These are phyloP conservation scores for Venturia nashicola DNA, from an alignment of 2,329 filamentous ascomycete species.

Conservation along the genomic window DNA sequence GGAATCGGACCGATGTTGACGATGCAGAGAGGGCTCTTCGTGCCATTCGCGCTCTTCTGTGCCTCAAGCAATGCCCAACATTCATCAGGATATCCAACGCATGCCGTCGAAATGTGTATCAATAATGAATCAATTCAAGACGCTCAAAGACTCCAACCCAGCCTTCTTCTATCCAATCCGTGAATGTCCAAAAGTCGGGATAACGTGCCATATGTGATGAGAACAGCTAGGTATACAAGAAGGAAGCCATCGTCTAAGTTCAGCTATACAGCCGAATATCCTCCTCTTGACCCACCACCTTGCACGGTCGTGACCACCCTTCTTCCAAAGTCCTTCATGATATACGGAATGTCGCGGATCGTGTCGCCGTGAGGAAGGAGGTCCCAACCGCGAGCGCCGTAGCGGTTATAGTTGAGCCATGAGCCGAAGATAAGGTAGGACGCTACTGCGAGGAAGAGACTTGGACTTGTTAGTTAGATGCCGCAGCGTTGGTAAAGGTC, in stretches of 20 bases:
- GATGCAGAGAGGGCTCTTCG: no score
- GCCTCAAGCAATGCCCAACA: neutral
- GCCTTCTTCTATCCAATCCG: neutral
- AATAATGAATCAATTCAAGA: neutral
- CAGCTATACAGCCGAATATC: conserved; percentile 82
- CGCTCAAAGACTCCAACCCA: conserved; percentile 1
- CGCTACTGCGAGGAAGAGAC: conserved; percentile 72
- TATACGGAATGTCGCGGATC: conserved; percentile 82
- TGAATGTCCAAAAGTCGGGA: neutral
- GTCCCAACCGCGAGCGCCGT: conserved; percentile 91
- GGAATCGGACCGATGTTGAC: neutral
- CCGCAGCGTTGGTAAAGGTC: neutral
- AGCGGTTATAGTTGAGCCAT: conserved; percentile 98
- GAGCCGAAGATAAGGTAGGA: conserved; percentile 95
- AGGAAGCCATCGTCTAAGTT: neutral
- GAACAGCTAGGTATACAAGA: neutral
- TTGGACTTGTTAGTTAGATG: conserved; percentile 23
- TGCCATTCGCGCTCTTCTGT: no score
- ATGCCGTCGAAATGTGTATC: neutral
- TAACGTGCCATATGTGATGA: neutral
- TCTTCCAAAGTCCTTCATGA: conserved; percentile 78
- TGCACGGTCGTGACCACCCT: conserved; percentile 74
- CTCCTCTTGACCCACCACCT: conserved; percentile 70
- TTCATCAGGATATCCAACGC: neutral
- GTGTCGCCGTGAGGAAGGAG: conserved; percentile 85